These are phyloP conservation scores for Rhododendron griersonianum DNA, from an alignment of 148 eudicot species.

Conservation along the genomic window DNA sequence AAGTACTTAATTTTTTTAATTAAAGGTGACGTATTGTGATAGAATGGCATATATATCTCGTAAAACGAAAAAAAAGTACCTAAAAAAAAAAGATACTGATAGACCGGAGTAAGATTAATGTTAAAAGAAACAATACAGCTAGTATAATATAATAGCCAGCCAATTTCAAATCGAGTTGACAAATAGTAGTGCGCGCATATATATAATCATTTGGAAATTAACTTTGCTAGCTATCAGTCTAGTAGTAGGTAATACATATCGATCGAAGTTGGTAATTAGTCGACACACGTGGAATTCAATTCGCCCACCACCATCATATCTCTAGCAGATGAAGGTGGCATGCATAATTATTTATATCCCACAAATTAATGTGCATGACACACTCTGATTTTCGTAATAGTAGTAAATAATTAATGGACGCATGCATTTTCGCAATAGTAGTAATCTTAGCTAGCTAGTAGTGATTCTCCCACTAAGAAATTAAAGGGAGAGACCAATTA, in stretches of 20 bases:
- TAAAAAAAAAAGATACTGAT: too few species aligned
- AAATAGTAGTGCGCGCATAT: neutral
- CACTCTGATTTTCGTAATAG: neutral
- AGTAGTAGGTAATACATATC: neutral
- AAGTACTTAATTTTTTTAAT: too few species aligned
- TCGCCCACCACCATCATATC: neutral
- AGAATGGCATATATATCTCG: too few species aligned
- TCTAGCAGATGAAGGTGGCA: neutral
- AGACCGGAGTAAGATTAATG: too few species aligned
- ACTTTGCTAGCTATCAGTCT: too few species aligned
- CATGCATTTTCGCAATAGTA: too few species aligned
- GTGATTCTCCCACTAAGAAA: neutral
- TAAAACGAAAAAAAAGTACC: too few species aligned
- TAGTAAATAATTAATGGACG: too few species aligned
- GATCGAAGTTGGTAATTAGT: neutral
- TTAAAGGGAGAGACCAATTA: neutral
- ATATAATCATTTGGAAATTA: neutral
- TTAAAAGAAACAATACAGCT: neutral
- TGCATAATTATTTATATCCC: neutral
- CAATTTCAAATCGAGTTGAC: neutral
- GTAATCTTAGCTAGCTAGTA: neutral
- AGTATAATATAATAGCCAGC: neutral
- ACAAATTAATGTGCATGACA: neutral
- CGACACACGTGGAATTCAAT: neutral
- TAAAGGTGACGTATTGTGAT: too few species aligned